Evolutionary conservation across 768 basidiomycete species (phyloP), one percentile per base, ranked within the genome.

Genomic region (Collybia sp.): DNA sequence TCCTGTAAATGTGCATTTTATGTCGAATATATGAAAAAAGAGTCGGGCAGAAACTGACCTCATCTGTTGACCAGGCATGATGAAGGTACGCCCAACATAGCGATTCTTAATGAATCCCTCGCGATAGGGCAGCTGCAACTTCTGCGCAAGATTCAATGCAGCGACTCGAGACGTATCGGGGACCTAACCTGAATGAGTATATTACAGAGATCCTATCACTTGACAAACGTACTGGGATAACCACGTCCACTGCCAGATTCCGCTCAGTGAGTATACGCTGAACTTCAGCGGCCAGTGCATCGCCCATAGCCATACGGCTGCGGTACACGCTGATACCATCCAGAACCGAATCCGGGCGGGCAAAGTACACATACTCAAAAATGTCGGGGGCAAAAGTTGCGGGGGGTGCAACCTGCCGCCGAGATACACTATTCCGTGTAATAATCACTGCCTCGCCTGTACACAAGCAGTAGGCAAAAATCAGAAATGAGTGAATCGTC

Each of bases 91-190:
- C 2, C 94, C 96, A 30, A 98, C 93, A 67, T 99, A 99, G 30
- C 96, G 83, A 64, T 99, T 99, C 73, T 99, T 99, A 55, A 98
- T 82, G 64, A 99, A 98, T 1, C 96, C 96, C 69, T 99, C 96
- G 39, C 96, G 82, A 65, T 98, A 99, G 3, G 96, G 95, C 30
- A 98, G 71, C 6, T 77, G 61, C 36, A 98, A 73, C 57, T 83
- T 86, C 62, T 99, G 95, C 15, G 96, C 96, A 33, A 96, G 70
- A 62, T 99, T 95, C 49, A 98, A 68, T 6, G 96, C 96, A 12
- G 96, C 95, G 1, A 98, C 96, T 42, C 96, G 79, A 16, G 91
- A 93, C 0, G 96, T 98, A 63, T 99, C 96, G 12, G 96, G 96
- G 1, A 98, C 89, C 87, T 88, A 46, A 20, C 25, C 25, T 8